Percentiles rank a stretch among this genome's conserved stretches.
Evolutionary conservation across 1,139 yeast species (phyloP).

Genomic region (Yarrowia galli): DNA sequence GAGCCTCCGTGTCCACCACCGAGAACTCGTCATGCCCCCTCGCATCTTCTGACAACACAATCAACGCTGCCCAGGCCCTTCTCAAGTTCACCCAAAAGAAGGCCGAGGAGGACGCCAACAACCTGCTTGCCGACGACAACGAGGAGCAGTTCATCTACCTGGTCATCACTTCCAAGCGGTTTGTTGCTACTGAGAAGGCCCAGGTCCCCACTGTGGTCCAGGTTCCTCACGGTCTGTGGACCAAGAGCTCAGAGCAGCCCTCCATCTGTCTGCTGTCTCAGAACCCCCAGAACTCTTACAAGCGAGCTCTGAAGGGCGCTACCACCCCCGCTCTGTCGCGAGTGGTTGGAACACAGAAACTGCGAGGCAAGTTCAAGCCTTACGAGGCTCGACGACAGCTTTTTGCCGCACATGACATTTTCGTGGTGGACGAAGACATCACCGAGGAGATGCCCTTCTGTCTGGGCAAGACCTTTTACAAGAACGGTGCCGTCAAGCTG

Average conservation of each 20-base stretch:
- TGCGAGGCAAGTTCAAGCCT: slow-evolving; percentile 56
- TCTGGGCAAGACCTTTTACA: slow-evolving; percentile 80
- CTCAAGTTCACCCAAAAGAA: slow-evolving; percentile 47
- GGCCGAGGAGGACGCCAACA: slow-evolving; percentile 44
- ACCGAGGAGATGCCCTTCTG: slow-evolving; percentile 81
- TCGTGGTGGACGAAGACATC: slow-evolving; percentile 83
- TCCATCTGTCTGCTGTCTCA: slow-evolving; percentile 75
- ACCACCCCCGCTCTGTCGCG: slow-evolving; percentile 48
- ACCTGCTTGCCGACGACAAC: slow-evolving; percentile 65
- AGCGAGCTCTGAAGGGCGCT: slow-evolving; percentile 61
- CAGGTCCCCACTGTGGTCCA: slow-evolving; percentile 75
- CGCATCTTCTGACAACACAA: slow-evolving; percentile 43
- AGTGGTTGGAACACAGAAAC: slow-evolving; percentile 54
- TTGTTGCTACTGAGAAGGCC: slow-evolving; percentile 64
- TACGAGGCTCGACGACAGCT: slow-evolving; percentile 55
- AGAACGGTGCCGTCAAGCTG: slow-evolving; percentile 58
- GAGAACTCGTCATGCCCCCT: slow-evolving; percentile 34
- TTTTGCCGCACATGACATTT: slow-evolving; percentile 60
- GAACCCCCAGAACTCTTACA: slow-evolving; percentile 68
- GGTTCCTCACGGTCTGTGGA: slow-evolving; percentile 59
- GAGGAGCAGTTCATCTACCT: slow-evolving; percentile 57
- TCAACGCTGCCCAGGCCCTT: slow-evolving; percentile 51
- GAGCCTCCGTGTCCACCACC: slow-evolving; percentile 9
- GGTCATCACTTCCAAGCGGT: slow-evolving; percentile 70
- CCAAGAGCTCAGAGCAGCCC: slow-evolving; percentile 50